These are phyloP conservation scores for Lentinus brumalis DNA, from an alignment of 768 basidiomycete species.

Conservation along the genomic window DNA sequence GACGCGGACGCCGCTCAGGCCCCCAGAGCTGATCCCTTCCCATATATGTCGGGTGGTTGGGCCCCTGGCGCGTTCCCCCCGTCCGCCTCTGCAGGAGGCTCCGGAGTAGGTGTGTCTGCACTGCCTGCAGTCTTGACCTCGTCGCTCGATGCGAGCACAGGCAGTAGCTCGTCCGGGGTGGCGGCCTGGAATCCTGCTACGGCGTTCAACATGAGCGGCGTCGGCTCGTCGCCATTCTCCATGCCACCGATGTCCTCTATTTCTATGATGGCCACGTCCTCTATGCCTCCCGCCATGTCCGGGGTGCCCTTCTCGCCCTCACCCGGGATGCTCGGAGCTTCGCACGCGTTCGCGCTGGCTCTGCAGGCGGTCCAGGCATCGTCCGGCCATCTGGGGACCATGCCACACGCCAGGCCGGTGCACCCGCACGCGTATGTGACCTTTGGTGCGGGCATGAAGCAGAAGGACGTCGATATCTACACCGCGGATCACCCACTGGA, in stretches of 20 bases:
- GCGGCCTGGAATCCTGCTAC: conserved; percentile 4
- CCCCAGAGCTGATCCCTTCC: conserved; percentile 54
- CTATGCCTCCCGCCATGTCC: not conserved
- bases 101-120: not conserved
- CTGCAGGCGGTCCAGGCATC: not conserved
- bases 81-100: not conserved
- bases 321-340: conserved; percentile 11
- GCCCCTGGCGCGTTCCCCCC: not conserved
- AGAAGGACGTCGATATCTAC: conserved; percentile 81
- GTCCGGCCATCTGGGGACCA: conserved; percentile 27
- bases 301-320: not conserved
- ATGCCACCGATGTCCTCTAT: not conserved
- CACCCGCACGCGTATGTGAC: conserved; percentile 79
- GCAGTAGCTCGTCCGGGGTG: not conserved
- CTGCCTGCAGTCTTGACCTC: not conserved
- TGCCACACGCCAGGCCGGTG: conserved; percentile 53
- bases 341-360: conserved; percentile 28
- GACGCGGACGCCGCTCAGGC: conserved; percentile 1
- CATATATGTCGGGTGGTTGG: conserved; percentile 44
- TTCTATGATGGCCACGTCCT: not conserved
- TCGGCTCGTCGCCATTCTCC: conserved; percentile 3
- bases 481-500: conserved; percentile 70
- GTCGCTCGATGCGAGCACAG: not conserved
- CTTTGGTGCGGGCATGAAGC: conserved; percentile 82
- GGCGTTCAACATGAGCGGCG: conserved; percentile 1